phyloP scores from a whole-genome alignment of 2,329 filamentous ascomycete genomes.

The Alternaria longipes region DNA sequence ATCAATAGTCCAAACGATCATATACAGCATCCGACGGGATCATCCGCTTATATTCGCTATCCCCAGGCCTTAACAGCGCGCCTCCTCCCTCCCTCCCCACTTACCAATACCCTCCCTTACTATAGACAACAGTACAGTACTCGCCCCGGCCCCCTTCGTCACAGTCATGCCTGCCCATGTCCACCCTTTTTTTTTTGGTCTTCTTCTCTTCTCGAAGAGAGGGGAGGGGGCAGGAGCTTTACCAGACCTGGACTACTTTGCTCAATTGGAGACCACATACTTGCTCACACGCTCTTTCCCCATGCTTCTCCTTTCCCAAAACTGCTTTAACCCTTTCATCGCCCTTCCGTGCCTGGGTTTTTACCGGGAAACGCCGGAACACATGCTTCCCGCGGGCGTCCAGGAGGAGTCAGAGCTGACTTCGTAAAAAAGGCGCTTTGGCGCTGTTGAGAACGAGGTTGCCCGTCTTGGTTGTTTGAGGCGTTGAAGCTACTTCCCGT shows the following conservation, averaged over 20 bases:
- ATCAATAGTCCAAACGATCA: background rate
- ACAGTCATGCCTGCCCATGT: background rate
- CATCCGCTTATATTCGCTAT: background rate
- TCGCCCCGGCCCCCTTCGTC: constrained; percentile 6
- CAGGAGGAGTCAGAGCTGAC: no score
- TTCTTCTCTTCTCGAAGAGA: no score
- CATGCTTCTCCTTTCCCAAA: background rate
- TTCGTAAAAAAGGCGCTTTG: no score
- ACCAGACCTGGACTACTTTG: background rate
- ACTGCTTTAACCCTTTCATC: background rate
- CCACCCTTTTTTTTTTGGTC: no score
- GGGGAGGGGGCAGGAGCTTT: background rate
- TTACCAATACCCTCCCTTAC: background rate
- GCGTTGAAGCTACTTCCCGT: no score
- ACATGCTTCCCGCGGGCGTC: background rate
- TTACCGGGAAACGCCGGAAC: background rate
- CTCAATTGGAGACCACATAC: background rate
- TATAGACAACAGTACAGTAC: background rate
- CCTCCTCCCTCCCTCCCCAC: background rate
- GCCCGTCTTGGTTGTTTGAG: no score
- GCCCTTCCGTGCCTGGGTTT: background rate
- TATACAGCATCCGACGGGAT: background rate
- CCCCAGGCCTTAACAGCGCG: background rate
- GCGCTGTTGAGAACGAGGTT: no score
- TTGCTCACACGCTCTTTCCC: background rate